phyloP scores from a whole-genome alignment of 306 rosid genomes.

The Acacia acuminata region DNA sequence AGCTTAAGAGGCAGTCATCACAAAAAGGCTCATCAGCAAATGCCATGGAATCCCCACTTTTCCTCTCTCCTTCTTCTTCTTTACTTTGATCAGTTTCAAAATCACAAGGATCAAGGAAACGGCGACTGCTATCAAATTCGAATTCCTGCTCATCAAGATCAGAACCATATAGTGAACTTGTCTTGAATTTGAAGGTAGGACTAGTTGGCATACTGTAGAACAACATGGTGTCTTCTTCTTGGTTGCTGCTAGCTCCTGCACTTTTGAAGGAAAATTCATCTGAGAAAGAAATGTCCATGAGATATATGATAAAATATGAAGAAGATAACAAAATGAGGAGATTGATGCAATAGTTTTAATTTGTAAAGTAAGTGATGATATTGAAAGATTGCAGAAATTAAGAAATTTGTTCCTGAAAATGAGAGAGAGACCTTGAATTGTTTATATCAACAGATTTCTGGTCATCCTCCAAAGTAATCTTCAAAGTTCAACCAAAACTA shows the following conservation, averaged over 20 bases:
- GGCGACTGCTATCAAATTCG: conserved; percentile 63
- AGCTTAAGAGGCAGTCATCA: conserved; percentile 72
- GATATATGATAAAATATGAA: not conserved
- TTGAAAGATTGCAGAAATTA: conserved; percentile 7
- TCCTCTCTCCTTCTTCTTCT: not conserved
- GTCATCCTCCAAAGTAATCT: conserved; percentile 34
- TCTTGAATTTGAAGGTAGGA: conserved; percentile 40
- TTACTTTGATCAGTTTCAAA: conserved; percentile 18
- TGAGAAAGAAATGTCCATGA: conserved; percentile 49
- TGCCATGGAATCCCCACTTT: conserved; percentile 48
- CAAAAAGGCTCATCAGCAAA: conserved; percentile 84
- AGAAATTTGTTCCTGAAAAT: conserved; percentile 35
- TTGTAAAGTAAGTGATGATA: conserved; percentile 8
- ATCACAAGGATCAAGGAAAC: conserved; percentile 31
- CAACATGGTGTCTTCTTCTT: conserved; percentile 27
- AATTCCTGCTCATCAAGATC: conserved; percentile 54
- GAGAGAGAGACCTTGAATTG: conserved; percentile 21
- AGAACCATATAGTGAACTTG: conserved; percentile 28
- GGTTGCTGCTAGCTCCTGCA: conserved; percentile 35
- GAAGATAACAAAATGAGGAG: conserved; percentile 12
- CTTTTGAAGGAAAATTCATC: conserved; percentile 36
- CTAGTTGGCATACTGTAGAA: conserved; percentile 80
- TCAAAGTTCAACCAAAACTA: conserved; percentile 32
- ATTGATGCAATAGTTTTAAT: not conserved
- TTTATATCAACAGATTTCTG: conserved; percentile 29